These are phyloP conservation scores for Tulasnella sp. DNA, from an alignment of 768 basidiomycete genomes.

Conservation along the genomic window DNA sequence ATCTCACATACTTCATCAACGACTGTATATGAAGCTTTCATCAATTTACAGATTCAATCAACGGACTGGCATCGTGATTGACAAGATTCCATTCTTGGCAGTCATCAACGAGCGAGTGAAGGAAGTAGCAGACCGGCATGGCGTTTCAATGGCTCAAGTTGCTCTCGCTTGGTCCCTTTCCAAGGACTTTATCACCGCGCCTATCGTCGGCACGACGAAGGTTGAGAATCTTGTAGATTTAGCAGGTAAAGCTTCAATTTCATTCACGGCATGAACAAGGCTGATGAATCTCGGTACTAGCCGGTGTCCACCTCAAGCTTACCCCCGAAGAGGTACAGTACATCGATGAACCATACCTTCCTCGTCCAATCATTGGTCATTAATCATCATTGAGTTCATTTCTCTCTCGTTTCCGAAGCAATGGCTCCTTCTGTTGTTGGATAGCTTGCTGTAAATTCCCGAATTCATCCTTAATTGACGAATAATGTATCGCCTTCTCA, in stretches of 20 bases:
- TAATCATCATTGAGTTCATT: too few species aligned
- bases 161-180: conserved; percentile 35
- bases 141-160: conserved; percentile 20
- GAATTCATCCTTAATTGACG: too few species aligned
- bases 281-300: neutral
- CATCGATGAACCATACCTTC: neutral
- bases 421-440: too few species aligned
- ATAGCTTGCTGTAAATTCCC: too few species aligned
- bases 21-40: too few species aligned
- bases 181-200: conserved; percentile 33
- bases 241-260: conserved; percentile 29
- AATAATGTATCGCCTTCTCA: too few species aligned
- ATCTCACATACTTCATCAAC: too few species aligned
- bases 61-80: too few species aligned
- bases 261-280: too few species aligned
- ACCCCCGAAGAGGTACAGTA: neutral
- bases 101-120: neutral
- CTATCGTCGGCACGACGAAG: conserved; percentile 45
- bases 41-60: too few species aligned
- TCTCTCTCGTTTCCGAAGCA: too few species aligned
- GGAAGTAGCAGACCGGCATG: neutral
- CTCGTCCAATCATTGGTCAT: neutral
- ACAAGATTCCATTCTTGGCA: too few species aligned
- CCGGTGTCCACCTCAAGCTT: neutral
- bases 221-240: conserved; percentile 40